Percentiles rank a stretch among this genome's conserved stretches.
These are phyloP conservation scores for Canna indica DNA, from an alignment of 176 grass and related monocot species.

Conservation along the genomic window DNA sequence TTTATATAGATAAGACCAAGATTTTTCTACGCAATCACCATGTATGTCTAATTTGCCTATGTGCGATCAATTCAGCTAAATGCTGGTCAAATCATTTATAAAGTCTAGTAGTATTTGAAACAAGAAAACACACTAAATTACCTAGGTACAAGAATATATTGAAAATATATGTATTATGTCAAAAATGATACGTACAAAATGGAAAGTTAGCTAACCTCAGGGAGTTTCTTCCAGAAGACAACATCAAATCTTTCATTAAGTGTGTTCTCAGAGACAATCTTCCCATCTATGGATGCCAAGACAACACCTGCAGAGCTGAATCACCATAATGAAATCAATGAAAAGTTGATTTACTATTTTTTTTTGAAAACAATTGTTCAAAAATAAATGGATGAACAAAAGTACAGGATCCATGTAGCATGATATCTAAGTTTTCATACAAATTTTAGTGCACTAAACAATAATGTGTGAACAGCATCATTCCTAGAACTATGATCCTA, in stretches of 20 bases:
- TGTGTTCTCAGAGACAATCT: constrained; percentile 69
- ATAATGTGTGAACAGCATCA: neutral
- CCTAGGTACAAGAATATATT: neutral
- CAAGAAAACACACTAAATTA: neutral
- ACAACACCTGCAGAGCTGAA: constrained; percentile 56
- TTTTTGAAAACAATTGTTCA: neutral
- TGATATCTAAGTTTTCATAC: neutral
- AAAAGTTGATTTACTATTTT: neutral
- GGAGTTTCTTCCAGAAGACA: constrained; percentile 42
- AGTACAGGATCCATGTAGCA: neutral
- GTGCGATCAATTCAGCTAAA: neutral
- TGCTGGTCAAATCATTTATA: neutral
- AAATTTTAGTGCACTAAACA: neutral
- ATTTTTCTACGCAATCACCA: no score
- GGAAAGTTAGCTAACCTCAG: constrained; percentile 1
- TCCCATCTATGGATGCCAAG: constrained; percentile 53
- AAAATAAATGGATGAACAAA: neutral
- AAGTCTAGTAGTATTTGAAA: neutral
- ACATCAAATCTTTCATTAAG: constrained; percentile 48
- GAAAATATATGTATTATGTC: neutral
- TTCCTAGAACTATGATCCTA: neutral
- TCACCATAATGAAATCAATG: neutral
- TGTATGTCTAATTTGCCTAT: neutral
- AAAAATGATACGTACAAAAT: neutral
- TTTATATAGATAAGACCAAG: no score